These are phyloP conservation scores for Linnemannia hyalina DNA, from an alignment of 192 early-diverging fungal species.

Conservation along the genomic window DNA sequence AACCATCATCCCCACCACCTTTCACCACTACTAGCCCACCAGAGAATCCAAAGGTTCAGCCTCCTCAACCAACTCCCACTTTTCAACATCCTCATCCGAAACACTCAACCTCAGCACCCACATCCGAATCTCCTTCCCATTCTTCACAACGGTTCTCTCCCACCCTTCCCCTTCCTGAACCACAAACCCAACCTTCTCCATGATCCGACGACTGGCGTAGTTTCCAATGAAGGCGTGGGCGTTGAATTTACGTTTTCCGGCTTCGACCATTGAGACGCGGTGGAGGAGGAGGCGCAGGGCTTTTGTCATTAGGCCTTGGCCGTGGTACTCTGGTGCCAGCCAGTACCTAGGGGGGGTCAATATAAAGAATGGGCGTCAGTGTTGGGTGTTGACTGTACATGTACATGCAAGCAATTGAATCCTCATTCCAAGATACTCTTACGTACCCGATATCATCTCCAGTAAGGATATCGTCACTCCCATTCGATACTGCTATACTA, in stretches of 20 bases:
- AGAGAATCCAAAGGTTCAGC: slow-evolving; percentile 5
- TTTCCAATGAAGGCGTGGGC: background rate
- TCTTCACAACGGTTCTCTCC: background rate
- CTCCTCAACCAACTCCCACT: background rate
- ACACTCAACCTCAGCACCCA: slow-evolving; percentile 11
- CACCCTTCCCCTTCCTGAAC: background rate
- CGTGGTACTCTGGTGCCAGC: slow-evolving; percentile 19
- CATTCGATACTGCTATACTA: background rate
- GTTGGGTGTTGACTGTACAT: background rate
- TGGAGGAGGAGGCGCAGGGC: slow-evolving; percentile 10
- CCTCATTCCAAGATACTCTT: too few species aligned
- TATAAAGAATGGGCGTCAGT: background rate
- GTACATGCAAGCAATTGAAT: background rate
- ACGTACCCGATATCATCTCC: slow-evolving; percentile 15
- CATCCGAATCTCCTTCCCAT: background rate
- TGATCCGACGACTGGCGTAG: slow-evolving; percentile 14
- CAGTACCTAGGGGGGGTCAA: slow-evolving; percentile 6
- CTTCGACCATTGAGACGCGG: slow-evolving; percentile 10
- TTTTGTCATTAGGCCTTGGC: slow-evolving; percentile 23
- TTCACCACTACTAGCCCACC: background rate
- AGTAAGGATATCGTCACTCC: background rate
- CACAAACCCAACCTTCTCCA: slow-evolving; percentile 30
- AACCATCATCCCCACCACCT: background rate
- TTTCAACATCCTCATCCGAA: slow-evolving; percentile 14
- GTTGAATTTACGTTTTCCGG: slow-evolving; percentile 24